phyloP scores from a whole-genome alignment of 768 basidiomycete genomes.

The Serendipita indica region DNA sequence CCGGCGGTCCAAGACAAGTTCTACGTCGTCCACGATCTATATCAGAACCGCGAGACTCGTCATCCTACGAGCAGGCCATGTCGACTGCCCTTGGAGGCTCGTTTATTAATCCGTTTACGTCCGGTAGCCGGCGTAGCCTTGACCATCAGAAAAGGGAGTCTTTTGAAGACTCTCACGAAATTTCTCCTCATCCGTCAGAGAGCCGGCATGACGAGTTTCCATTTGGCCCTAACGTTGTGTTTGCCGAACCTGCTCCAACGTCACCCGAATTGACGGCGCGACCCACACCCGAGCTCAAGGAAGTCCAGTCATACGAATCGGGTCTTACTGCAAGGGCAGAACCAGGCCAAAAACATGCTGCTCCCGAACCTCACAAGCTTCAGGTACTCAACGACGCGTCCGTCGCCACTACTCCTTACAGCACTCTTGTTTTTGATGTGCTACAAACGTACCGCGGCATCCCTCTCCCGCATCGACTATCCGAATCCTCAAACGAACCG shows the following conservation, averaged over 20 bases:
- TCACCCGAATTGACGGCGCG: constrained; percentile 15
- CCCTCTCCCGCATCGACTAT: constrained; percentile 52
- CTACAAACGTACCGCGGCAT: constrained; percentile 67
- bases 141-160: constrained; percentile 53
- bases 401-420: constrained; percentile 24
- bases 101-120: not conserved
- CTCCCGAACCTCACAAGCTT: constrained; percentile 12
- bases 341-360: not conserved
- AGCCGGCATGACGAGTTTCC: constrained; percentile 9
- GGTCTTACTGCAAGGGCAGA: constrained; percentile 47
- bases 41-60: not conserved
- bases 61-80: not conserved
- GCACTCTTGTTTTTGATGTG: constrained; percentile 61
- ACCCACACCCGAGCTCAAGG: constrained; percentile 43
- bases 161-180: constrained; percentile 22
- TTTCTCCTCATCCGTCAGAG: not conserved
- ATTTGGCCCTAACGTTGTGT: constrained; percentile 10
- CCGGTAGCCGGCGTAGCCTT: constrained; percentile 18
- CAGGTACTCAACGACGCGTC: constrained; percentile 26
- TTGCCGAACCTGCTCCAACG: constrained; percentile 12
- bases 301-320: constrained; percentile 81
- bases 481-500: constrained; percentile 41
- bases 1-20: not conserved
- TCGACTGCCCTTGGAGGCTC: not conserved
- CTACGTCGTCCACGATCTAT: constrained; percentile 5